Evolutionary conservation across 2,329 filamentous ascomycete genomes (phyloP), one percentile per base, ranked within the genome.

Genomic region (Ceratocystis ficicola): DNA sequence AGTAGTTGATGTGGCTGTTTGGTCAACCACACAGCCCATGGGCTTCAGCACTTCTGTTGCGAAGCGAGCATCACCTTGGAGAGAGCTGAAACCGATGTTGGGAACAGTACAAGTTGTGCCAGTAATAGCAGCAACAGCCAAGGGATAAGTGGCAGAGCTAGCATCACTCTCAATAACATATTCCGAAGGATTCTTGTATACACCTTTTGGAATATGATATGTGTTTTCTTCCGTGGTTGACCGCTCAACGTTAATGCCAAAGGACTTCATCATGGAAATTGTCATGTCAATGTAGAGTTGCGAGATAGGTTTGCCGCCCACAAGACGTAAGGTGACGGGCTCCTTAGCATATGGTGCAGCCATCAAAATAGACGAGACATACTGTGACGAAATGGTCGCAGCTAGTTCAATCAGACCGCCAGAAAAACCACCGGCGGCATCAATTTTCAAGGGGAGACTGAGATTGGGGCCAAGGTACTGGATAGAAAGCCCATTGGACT

Each of bases 251-350:
- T 85, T 75, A 50, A 99, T 84, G 62, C 94, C 94, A 72, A 99
- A 99, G 1, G 88, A 83, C 65, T 83, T 82, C 94, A 99, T 99
- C 93, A 99, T 99, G 17, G 91, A 83, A 64, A 95, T 91, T 1
- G 94, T 99, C 93, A 99, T 97, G 74, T 99, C 91, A 72, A 99
- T 97, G 75, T 99, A 99, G 1, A 87, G 86, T 74, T 97, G 92
- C 1, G 93, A 97, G 70, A 99, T 96, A 55, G 94, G 93, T 75
- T 96, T 97, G 65, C 92, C 94, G n/a, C 94, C 94, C 12, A 97
- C 87, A 48, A 99, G 81, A 50, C 86, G 87, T 70, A 99, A 78
- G 0, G 90, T 96, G 46, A 99, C 92, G 0, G 93, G 89, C 69
- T 91, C 86, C 77, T 96, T 96, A 59, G 94, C 94, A 73, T 97